A percentile compares a stretch with the other conserved stretches of the same genome.
These are phyloP conservation scores for Aspergillus olivimuriae DNA, from an alignment of 495 filamentous ascomycete species.

Conservation along the genomic window DNA sequence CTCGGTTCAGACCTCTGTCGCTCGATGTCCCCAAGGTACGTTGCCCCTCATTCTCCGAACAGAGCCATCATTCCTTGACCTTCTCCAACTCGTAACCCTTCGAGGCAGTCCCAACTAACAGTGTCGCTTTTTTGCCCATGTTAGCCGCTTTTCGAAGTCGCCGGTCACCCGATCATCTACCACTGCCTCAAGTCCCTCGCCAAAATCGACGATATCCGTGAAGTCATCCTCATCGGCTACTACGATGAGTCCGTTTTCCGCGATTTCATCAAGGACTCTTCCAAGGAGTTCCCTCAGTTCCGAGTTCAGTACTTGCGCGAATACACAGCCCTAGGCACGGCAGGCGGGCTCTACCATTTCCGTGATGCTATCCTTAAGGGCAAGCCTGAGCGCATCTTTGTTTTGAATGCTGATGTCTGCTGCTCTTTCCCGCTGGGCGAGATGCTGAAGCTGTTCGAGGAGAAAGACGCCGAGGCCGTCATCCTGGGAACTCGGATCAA, in stretches of 20 bases:
- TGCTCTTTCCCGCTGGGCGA: conserved; percentile 96
- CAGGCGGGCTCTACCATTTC: conserved; percentile 98
- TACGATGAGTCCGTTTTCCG: conserved; percentile 96
- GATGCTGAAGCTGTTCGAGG: conserved; percentile 90
- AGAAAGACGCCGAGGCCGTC: conserved; percentile 94
- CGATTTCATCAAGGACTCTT: conserved; percentile 91
- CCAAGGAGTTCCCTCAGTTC: conserved; percentile 79
- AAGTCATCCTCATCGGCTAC: conserved; percentile 97
- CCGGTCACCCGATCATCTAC: conserved; percentile 96
- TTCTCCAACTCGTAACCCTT: conserved; percentile 12
- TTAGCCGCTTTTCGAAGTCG: conserved; percentile 97
- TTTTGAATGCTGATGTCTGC: conserved; percentile 98
- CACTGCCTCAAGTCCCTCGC: conserved; percentile 91
- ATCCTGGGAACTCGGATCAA: conserved; percentile 90
- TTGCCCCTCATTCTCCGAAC: conserved; percentile 5
- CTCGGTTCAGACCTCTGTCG: conserved; percentile 90
- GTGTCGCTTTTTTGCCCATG: neutral
- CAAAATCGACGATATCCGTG: conserved; percentile 86
- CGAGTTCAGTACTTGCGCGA: conserved; percentile 94
- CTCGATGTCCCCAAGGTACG: conserved; percentile 93
- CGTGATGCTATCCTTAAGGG: conserved; percentile 98
- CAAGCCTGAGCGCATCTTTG: conserved; percentile 88
- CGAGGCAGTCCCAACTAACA: conserved; percentile 4
- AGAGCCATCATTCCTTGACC: conserved; percentile 2
- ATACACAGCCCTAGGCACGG: conserved; percentile 94